Evolutionary conservation across 148 eudicot species (phyloP).

Genomic region (Cornus kousa): DNA sequence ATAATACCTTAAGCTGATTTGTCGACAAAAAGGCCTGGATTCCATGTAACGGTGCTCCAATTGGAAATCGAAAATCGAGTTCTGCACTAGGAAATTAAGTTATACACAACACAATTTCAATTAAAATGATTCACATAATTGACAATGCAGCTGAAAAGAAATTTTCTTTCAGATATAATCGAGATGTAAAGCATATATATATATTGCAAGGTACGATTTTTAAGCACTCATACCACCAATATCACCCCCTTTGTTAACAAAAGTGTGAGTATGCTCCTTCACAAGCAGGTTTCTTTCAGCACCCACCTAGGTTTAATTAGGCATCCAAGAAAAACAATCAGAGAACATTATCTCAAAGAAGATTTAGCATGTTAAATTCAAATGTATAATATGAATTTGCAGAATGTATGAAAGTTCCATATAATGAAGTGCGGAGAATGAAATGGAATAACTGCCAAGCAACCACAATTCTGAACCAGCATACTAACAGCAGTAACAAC

Average conservation of each 20-base stretch:
- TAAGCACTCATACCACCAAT: constrained; percentile 68
- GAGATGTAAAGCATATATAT: background rate
- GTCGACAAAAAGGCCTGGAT: constrained; percentile 87
- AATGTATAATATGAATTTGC: background rate
- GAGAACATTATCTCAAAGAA: constrained; percentile 5
- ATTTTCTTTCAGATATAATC: background rate
- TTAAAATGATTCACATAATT: constrained; percentile 5
- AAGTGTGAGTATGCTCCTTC: constrained; percentile 98
- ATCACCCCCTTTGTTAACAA: constrained; percentile 88
- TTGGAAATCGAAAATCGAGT: constrained; percentile 91
- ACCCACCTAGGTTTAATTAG: constrained; percentile 55
- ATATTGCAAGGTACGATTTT: constrained; percentile 1
- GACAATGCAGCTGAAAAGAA: background rate
- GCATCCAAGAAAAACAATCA: constrained; percentile 20
- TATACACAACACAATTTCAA: background rate
- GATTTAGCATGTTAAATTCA: constrained; percentile 8
- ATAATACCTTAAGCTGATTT: constrained; percentile 80
- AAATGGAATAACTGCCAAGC: background rate
- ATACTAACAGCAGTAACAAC: background rate
- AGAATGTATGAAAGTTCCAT: background rate
- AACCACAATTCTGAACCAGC: background rate
- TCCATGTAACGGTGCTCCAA: constrained; percentile 98
- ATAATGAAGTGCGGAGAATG: background rate
- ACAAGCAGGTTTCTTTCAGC: constrained; percentile 92
- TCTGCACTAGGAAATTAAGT: constrained; percentile 44